Evolutionary conservation across 2,329 filamentous ascomycete species (phyloP).

Genomic region (Stachybotrys chartarum): DNA sequence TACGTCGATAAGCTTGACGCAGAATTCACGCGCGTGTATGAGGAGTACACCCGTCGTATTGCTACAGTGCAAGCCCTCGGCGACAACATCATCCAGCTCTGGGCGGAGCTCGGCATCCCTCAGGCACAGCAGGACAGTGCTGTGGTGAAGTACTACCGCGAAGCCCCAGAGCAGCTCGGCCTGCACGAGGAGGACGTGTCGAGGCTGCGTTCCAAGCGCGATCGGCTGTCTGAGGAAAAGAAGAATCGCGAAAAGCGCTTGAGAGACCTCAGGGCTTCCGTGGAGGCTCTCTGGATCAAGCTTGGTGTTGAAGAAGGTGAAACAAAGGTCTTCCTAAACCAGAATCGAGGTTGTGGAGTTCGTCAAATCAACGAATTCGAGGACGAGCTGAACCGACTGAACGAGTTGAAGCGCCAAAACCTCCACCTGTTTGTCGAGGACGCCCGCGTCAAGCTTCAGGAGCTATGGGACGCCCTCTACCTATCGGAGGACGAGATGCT

Average conservation of each 20-base stretch:
- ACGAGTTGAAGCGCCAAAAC: conserved; percentile 92
- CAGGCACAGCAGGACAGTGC: conserved; percentile 83
- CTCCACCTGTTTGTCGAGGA: conserved; percentile 95
- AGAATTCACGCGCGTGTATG: conserved; percentile 92
- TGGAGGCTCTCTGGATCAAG: conserved; percentile 86
- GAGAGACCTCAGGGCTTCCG: conserved; percentile 65
- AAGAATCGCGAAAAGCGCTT: conserved; percentile 70
- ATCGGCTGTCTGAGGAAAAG: conserved; percentile 85
- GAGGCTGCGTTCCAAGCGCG: conserved; percentile 64
- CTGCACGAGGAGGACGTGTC: conserved; percentile 80
- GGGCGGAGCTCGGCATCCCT: conserved; percentile 91
- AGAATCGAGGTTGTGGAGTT: conserved; percentile 84
- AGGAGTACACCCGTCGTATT: conserved; percentile 86
- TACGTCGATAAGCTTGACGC: conserved; percentile 82
- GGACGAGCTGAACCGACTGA: conserved; percentile 77
- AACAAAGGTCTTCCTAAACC: conserved; percentile 75
- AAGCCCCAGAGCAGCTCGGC: conserved; percentile 88
- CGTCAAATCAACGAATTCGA: conserved; percentile 94
- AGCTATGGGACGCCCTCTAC: conserved; percentile 90
- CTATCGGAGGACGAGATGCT: conserved; percentile 98
- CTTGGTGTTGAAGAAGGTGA: conserved; percentile 77
- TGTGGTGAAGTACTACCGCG: conserved; percentile 84
- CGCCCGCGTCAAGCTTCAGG: conserved; percentile 80
- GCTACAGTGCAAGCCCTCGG: conserved; percentile 65
- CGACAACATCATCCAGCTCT: conserved; percentile 86